phyloP scores from a whole-genome alignment of 345 rosid genomes.

The Aethionema arabicum region DNA sequence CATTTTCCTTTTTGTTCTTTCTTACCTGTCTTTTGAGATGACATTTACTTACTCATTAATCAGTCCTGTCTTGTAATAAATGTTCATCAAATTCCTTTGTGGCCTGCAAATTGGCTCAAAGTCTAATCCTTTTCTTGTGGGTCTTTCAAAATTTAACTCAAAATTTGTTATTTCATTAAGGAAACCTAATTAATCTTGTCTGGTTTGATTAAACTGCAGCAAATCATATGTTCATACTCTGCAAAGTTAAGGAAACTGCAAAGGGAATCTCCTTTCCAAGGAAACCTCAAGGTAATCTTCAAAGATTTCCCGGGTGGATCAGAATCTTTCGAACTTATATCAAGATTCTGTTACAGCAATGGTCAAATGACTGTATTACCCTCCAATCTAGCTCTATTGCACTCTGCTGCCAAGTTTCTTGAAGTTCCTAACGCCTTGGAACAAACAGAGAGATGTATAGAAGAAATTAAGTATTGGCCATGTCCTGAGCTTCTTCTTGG shows the following conservation, averaged over 20 bases:
- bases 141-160: constrained; percentile 20
- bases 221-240: constrained; percentile 58
- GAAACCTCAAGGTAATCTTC: constrained; percentile 67
- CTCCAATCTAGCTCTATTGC: constrained; percentile 51
- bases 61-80: constrained; percentile 30
- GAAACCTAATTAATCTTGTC: background rate
- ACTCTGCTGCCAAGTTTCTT: constrained; percentile 75
- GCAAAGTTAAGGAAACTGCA: constrained; percentile 62
- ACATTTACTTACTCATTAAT: constrained; percentile 25
- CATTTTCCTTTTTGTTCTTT: constrained; percentile 33
- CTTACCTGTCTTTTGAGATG: constrained; percentile 22
- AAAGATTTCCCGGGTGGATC: constrained; percentile 89
- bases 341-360: constrained; percentile 75
- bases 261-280: constrained; percentile 50
- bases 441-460: constrained; percentile 61
- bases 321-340: constrained; percentile 67
- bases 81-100: constrained; percentile 22
- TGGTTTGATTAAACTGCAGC: constrained; percentile 52
- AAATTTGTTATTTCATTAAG: constrained; percentile 2
- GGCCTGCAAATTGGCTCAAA: constrained; percentile 19
- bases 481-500: constrained; percentile 76
- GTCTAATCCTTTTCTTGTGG: constrained; percentile 17
- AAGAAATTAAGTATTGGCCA: constrained; percentile 65
- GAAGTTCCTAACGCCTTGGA: constrained; percentile 60
- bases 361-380: constrained; percentile 53